These are phyloP conservation scores for Biscogniauxia sp. DNA, from an alignment of 2,329 filamentous ascomycete species.

Conservation along the genomic window DNA sequence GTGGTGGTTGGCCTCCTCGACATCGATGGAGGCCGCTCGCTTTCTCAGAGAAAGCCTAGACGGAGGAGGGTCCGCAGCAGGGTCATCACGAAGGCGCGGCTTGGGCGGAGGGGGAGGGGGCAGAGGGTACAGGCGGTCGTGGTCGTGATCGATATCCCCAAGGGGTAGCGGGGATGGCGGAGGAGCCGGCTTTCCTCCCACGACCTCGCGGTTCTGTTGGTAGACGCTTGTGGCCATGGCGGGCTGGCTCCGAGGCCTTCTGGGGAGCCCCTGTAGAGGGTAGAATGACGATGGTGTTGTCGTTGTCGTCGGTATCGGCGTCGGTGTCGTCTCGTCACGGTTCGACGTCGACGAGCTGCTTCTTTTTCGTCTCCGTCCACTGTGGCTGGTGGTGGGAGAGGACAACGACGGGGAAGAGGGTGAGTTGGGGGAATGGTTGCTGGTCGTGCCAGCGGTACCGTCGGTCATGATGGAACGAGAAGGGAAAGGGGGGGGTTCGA, in stretches of 20 bases:
- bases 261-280: constrained; percentile 10
- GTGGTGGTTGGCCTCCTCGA: constrained; percentile 42
- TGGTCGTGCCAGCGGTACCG: constrained; percentile 19
- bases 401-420: constrained; percentile 16
- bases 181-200: constrained; percentile 13
- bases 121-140: constrained; percentile 3
- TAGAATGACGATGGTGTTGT: background rate
- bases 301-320: constrained; percentile 3
- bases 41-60: constrained; percentile 35
- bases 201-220: constrained; percentile 4
- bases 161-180: constrained; percentile 8
- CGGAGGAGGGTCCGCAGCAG: constrained; percentile 10
- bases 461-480: constrained; percentile 22
- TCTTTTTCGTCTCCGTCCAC: background rate
- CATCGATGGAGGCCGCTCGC: constrained; percentile 45
- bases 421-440: constrained; percentile 19
- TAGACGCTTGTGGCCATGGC: constrained; percentile 22
- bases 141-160: constrained; percentile 1
- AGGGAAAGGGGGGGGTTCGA: background rate
- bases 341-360: constrained; percentile 8
- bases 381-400: constrained; percentile 13
- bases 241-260: constrained; percentile 23
- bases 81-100: constrained; percentile 2
- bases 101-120: constrained; percentile 8
- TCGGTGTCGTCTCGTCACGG: constrained; percentile 13